Conservation (phyloP, 2,329 filamentous ascomycete species). For the Biscogniauxia marginata region DNA sequence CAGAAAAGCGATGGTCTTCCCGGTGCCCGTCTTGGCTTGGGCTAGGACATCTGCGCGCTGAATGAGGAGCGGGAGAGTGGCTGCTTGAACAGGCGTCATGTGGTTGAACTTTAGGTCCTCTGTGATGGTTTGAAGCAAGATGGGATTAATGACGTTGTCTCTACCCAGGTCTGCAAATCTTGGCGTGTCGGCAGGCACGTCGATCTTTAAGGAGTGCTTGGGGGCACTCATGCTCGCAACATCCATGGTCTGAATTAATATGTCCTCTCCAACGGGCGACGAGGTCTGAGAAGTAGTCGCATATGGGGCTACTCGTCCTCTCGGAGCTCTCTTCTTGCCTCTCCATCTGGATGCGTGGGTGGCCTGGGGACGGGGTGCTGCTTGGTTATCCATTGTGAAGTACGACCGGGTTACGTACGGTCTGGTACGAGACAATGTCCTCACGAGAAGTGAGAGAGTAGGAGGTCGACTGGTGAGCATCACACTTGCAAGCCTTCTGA, state of each 20-base stretch:
- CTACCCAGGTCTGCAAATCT: constrained; percentile 10
- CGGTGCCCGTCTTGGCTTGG: constrained; percentile 84
- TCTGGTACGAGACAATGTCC: not conserved
- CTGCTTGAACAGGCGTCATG: constrained; percentile 57
- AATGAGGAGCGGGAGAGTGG: constrained; percentile 48
- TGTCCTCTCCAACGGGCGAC: too few species aligned
- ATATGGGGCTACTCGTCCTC: not conserved
- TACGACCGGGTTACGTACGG: not conserved
- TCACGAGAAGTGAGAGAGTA: not conserved
- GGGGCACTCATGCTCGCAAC: too few species aligned
- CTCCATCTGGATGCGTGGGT: not conserved
- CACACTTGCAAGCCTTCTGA: not conserved
- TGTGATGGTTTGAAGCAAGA: constrained; percentile 47
- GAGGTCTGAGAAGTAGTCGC: not conserved
- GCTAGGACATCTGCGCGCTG: constrained; percentile 58
- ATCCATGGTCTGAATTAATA: too few species aligned
- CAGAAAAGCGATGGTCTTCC: constrained; percentile 82
- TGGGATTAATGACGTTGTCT: constrained; percentile 27
- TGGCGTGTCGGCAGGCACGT: constrained; percentile 5
- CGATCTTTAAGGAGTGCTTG: not conserved
- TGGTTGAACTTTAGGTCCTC: constrained; percentile 49
- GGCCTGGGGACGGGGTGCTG: not conserved
- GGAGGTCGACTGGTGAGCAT: not conserved
- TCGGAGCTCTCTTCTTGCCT: not conserved
- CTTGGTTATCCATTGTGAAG: not conserved